Evolutionary conservation across 352 stramenopile genomes (phyloP).

Genomic region (Aphanomyces cochlioides): DNA sequence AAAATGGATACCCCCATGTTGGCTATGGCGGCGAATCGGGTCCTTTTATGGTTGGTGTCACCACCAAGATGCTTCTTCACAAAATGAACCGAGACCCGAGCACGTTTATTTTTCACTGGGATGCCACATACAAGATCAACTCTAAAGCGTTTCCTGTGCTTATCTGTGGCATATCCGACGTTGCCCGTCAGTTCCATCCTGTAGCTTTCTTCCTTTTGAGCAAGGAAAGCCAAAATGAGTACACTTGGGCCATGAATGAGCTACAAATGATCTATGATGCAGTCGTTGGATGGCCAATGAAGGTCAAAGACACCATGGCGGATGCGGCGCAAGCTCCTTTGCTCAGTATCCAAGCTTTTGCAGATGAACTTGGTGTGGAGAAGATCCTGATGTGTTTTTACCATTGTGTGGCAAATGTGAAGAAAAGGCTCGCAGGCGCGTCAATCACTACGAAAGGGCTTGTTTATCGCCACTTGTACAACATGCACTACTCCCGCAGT

Average conservation of each 20-base stretch:
- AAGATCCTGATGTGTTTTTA: slow-evolving; percentile 10
- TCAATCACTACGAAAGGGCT: not conserved
- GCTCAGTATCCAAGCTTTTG: not conserved
- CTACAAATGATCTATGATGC: not conserved
- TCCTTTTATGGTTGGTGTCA: slow-evolving; percentile 16
- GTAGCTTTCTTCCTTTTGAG: slow-evolving; percentile 16
- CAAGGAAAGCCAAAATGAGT: not conserved
- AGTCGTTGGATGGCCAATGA: not conserved
- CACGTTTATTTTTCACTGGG: slow-evolving; percentile 16
- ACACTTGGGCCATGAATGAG: not conserved
- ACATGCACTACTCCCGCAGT: not conserved
- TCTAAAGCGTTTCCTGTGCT: not conserved
- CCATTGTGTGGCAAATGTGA: slow-evolving; percentile 3
- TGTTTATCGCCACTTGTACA: not conserved
- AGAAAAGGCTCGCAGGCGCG: not conserved
- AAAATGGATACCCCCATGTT: not conserved
- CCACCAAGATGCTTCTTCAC: not conserved
- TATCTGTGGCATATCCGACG: slow-evolving; percentile 16
- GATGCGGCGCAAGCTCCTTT: slow-evolving; percentile 2
- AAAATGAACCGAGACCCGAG: not conserved
- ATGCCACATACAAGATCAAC: slow-evolving; percentile 11
- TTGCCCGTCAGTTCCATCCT: slow-evolving; percentile 7
- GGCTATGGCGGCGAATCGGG: not conserved
- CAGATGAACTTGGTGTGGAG: not conserved
- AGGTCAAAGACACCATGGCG: not conserved